Conservation (phyloP, 2,329 filamentous ascomycete genomes). For the Fusarium palustre region DNA sequence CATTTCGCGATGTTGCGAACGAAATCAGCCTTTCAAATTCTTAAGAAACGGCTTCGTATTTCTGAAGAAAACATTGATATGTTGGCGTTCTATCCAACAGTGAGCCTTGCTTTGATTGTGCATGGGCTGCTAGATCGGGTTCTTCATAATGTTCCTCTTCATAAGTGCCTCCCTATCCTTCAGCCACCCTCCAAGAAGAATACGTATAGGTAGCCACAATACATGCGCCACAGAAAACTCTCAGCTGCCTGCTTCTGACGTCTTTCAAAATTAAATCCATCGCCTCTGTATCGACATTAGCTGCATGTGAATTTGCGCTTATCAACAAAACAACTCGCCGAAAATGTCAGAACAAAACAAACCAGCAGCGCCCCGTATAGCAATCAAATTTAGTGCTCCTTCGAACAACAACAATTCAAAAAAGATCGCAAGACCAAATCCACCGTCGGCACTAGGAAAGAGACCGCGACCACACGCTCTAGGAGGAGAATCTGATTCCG, state of each 20-base stretch:
- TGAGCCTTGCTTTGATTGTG: background rate
- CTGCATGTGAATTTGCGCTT: constrained; percentile 1
- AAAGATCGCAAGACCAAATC: constrained; percentile 50
- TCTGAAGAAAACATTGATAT: background rate
- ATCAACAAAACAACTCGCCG: background rate
- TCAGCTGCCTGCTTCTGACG: constrained; percentile 25
- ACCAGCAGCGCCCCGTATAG: constrained; percentile 55
- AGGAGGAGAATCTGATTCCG: constrained; percentile 58
- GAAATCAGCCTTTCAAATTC: background rate
- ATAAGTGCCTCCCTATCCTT: background rate
- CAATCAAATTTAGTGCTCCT: constrained; percentile 60
- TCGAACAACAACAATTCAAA: constrained; percentile 47
- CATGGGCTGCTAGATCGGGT: background rate
- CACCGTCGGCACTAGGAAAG: constrained; percentile 62
- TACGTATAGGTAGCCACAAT: constrained; percentile 1
- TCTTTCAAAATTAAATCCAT: constrained; percentile 16
- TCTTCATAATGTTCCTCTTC: background rate
- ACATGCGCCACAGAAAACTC: constrained; percentile 6
- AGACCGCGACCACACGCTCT: constrained; percentile 59
- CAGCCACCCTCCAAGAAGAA: background rate
- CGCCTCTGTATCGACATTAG: background rate
- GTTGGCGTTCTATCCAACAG: background rate
- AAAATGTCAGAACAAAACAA: constrained; percentile 47
- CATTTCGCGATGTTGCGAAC: background rate
- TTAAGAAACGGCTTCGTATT: too few relatives aligned